Percentiles rank a stretch among this genome's conserved stretches.
phyloP scores from a whole-genome alignment of 129 eudicot genomes.

The Centrapalus pauciflorus region DNA sequence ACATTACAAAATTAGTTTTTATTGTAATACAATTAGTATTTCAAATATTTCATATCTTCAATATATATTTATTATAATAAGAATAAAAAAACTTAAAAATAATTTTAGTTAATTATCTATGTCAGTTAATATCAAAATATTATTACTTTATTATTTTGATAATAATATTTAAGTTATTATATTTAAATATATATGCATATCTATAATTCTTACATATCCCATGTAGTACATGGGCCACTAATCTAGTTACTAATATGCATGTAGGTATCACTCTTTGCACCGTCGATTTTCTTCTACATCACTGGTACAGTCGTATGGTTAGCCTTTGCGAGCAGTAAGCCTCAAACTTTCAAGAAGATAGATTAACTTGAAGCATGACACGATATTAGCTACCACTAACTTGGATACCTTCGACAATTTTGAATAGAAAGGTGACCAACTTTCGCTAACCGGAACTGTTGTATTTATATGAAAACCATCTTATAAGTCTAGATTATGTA shows the following conservation, averaged over 20 bases:
- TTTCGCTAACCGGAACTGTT: slow-evolving; percentile 37
- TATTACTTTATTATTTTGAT: no score
- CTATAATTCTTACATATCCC: no score
- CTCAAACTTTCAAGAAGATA: slow-evolving; percentile 64
- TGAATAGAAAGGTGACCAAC: slow-evolving; percentile 42
- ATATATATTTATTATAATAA: no score
- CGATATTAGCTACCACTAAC: slow-evolving; percentile 34
- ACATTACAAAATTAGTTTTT: no score
- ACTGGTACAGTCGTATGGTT: slow-evolving; percentile 93
- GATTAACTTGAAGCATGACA: slow-evolving; percentile 40
- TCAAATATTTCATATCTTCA: no score
- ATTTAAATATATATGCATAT: no score
- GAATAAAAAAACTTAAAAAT: no score
- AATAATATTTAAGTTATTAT: no score
- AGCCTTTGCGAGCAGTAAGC: slow-evolving; percentile 87
- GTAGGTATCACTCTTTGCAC: slow-evolving; percentile 83
- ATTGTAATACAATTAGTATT: no score
- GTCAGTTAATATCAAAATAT: no score
- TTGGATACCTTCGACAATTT: slow-evolving; percentile 43
- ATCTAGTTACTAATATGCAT: neutral
- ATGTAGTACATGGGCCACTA: no score
- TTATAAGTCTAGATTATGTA: slow-evolving; percentile 21
- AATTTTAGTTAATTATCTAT: no score
- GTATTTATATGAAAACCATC: slow-evolving; percentile 24
- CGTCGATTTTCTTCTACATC: slow-evolving; percentile 95